Conservation (phyloP, 1,284 basidiomycete species). For the Ganoderma meredithae region DNA sequence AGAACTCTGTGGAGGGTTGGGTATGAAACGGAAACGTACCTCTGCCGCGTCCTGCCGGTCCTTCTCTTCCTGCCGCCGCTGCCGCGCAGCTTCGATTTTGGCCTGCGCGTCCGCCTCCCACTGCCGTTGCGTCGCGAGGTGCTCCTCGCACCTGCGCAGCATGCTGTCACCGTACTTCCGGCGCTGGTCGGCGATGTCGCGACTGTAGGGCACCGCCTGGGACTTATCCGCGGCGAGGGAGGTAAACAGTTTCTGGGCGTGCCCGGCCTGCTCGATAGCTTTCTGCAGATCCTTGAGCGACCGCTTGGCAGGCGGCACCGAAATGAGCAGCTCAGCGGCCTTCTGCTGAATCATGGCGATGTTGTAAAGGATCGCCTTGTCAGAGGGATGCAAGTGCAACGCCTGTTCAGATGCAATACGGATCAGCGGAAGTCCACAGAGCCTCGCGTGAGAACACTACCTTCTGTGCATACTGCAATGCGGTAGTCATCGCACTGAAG, state of each 20-base stretch:
- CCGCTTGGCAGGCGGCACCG: conserved; percentile 76
- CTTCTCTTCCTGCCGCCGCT: conserved; percentile 71
- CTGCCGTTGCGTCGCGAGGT: conserved; percentile 74
- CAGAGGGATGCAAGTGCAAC: conserved; percentile 79
- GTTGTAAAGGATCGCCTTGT: conserved; percentile 92
- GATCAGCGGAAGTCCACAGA: not conserved
- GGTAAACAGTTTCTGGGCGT: conserved; percentile 88
- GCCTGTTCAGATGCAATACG: conserved; percentile 58
- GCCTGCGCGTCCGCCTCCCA: conserved; percentile 80
- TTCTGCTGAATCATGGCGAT: conserved; percentile 98
- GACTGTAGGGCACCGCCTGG: conserved; percentile 79
- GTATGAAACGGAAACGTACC: conserved; percentile 47
- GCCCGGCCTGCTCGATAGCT: conserved; percentile 84
- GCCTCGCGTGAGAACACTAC: conserved; percentile 44
- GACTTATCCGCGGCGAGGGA: conserved; percentile 80
- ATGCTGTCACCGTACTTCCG: conserved; percentile 88
- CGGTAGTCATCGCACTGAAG: conserved; percentile 79
- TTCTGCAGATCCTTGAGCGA: conserved; percentile 80
- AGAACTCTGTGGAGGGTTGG: not conserved
- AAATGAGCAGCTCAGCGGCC: conserved; percentile 87
- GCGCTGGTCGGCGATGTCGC: conserved; percentile 88
- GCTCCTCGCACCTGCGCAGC: conserved; percentile 81
- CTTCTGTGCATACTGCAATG: conserved; percentile 81
- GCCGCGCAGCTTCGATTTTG: conserved; percentile 76
- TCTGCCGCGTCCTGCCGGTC: conserved; percentile 65